Base-by-base conservation (phyloP, 306 rosid genomes). In the Cyamopsis tetragonoloba region DNA sequence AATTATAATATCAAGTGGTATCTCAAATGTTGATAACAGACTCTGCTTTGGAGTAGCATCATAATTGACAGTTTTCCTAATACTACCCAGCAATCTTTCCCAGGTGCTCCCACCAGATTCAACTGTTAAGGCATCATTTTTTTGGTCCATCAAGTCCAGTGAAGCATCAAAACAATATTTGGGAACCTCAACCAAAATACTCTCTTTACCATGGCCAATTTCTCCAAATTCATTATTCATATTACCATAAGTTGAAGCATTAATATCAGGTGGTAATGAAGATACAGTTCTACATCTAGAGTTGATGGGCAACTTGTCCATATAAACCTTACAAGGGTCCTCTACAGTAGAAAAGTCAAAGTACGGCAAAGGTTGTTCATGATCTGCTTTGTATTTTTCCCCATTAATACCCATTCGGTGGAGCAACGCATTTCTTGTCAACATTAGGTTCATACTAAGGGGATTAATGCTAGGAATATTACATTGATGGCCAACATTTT, bases 101-200 rank as follows among this genome's bases (percentile, higher is more conserved):
- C 99, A 88, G 78, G 82, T 84, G 82, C 97, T 82, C 47, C 97
- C 97, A 77, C 96, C 99, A 57, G 86, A 83, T 71, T 60, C 77
- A 73, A 62, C 58, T 20, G 75, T 68, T 50, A 51, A 77, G 60
- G 35, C 62, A 68, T 49, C 79, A 42, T 48, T 66, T 39, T 63
- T 68, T 44, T 38, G 77, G 79, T 53, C 77, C 76, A 58, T 78
- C 41, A 28, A 44, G 31, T 75, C 73, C 46, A 71, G 70, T 43
- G 77, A 78, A 64, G 82, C 41, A 77, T 37, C 72, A 74, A n/a
- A 46, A 61, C 75, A 48, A 39, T 47, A 27, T 35, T 47, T 58
- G 32, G 72, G 55, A 50, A 35, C 74, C 76, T 73, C 80, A 57
- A 78, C 68, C 73, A 81, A 56, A 17, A 50, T 60, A 81, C 72